A percentile compares a stretch with the other conserved stretches of the same genome.
These are phyloP conservation scores for Neotropicomus parvogracilis DNA, from an alignment of 1,284 basidiomycete species.

Conservation along the genomic window DNA sequence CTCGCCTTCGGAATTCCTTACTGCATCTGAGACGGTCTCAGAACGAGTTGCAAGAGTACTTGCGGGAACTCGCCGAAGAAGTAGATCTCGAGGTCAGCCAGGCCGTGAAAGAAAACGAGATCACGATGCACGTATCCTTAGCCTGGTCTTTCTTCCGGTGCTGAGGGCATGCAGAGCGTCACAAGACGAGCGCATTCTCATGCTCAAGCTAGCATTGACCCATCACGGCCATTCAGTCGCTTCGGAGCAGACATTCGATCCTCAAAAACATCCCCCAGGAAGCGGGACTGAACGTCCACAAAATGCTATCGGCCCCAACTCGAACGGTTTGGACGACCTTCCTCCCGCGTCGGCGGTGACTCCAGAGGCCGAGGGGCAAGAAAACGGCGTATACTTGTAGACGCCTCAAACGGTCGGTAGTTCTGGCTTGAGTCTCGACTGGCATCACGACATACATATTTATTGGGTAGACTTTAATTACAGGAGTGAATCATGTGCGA, in stretches of 20 bases:
- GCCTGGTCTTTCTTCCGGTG: background rate
- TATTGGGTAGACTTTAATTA: background rate
- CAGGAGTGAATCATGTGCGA: background rate
- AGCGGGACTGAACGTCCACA: constrained; percentile 5
- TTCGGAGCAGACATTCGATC: constrained; percentile 13
- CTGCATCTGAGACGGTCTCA: constrained; percentile 63
- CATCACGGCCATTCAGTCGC: constrained; percentile 56
- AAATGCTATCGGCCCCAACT: constrained; percentile 3
- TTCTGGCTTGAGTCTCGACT: no score
- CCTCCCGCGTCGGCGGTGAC: background rate
- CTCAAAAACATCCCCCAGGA: background rate
- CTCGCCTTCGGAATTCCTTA: constrained; percentile 71
- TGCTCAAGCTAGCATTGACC: constrained; percentile 58
- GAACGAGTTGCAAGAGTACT: constrained; percentile 47
- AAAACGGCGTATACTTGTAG: constrained; percentile 31
- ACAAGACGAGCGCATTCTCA: constrained; percentile 66
- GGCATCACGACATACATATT: constrained; percentile 2
- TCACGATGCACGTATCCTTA: constrained; percentile 40
- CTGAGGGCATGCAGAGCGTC: constrained; percentile 49
- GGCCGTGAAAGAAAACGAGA: constrained; percentile 52
- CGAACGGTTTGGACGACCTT: constrained; percentile 15
- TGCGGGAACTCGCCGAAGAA: constrained; percentile 32
- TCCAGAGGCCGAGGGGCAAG: constrained; percentile 4
- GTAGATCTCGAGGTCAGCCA: constrained; percentile 44
- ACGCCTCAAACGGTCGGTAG: background rate